Percentiles rank a stretch among this genome's conserved stretches.
Evolutionary conservation across 1,139 yeast genomes (phyloP).

Genomic region (Candida albicans): DNA sequence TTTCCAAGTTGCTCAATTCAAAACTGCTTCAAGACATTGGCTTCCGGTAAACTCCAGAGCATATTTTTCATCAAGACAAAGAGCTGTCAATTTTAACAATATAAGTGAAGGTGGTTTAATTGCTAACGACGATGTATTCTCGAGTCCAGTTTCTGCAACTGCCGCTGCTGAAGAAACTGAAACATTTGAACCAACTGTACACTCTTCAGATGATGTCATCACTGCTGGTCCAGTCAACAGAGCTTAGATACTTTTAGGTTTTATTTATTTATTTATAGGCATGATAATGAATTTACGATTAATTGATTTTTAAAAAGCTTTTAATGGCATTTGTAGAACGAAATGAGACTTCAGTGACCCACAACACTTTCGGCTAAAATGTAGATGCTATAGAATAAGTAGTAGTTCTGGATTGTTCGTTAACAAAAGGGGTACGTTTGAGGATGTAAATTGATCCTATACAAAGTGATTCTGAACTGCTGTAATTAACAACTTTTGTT

Average conservation of each 20-base stretch:
- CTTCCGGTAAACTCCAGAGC: slow-evolving; percentile 26
- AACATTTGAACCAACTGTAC: slow-evolving; percentile 40
- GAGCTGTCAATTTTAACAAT: slow-evolving; percentile 39
- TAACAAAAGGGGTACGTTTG: too few species aligned
- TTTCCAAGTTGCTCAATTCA: slow-evolving; percentile 36
- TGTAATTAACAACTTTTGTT: too few species aligned
- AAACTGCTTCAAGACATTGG: slow-evolving; percentile 50
- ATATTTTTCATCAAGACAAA: slow-evolving; percentile 40
- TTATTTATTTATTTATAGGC: background rate
- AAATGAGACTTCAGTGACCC: too few species aligned
- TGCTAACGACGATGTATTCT: slow-evolving; percentile 39
- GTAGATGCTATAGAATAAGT: too few species aligned
- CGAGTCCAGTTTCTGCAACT: slow-evolving; percentile 14
- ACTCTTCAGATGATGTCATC: slow-evolving; percentile 42
- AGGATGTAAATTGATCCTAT: too few species aligned
- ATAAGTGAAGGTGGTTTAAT: slow-evolving; percentile 33
- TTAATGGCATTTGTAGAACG: too few species aligned
- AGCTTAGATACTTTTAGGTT: slow-evolving; percentile 3
- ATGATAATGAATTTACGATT: background rate
- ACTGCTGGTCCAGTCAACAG: slow-evolving; percentile 50
- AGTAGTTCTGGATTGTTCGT: too few species aligned
- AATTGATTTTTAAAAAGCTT: background rate
- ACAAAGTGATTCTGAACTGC: too few species aligned
- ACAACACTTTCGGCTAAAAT: too few species aligned
- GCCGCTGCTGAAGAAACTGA: slow-evolving; percentile 22